Conservation (phyloP, 2,329 filamentous ascomycete species). For the Cladophialophora yegresii region DNA sequence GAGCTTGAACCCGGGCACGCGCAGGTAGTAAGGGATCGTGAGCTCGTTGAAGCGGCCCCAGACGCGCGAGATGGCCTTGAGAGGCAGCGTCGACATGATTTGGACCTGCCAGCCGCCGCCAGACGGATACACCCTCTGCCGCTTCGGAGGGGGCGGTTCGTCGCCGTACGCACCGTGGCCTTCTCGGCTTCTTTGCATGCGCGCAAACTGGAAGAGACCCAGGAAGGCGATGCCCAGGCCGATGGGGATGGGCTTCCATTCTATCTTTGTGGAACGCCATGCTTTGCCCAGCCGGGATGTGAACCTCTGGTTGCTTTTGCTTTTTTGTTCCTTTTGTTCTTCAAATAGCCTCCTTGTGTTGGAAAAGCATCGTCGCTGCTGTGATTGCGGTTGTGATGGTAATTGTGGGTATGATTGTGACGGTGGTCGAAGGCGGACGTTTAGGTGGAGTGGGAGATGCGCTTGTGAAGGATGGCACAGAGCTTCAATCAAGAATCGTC, state of each 20-base stretch:
- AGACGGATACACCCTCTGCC: slow-evolving; percentile 71
- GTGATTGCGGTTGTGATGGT: slow-evolving; percentile 11
- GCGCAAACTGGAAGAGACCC: slow-evolving; percentile 80
- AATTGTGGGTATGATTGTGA: neutral
- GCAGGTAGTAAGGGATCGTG: slow-evolving; percentile 81
- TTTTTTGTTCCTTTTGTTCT: slow-evolving; percentile 42
- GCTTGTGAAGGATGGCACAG: neutral
- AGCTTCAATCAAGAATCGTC: slow-evolving; percentile 9
- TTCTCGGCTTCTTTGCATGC: slow-evolving; percentile 56
- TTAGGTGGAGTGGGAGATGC: neutral
- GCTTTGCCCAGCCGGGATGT: slow-evolving; percentile 59
- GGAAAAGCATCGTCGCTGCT: slow-evolving; percentile 39
- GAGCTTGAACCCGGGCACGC: slow-evolving; percentile 85
- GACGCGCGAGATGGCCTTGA: slow-evolving; percentile 84
- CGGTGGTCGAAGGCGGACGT: neutral
- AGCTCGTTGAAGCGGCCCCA: slow-evolving; percentile 94
- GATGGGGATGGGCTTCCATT: slow-evolving; percentile 90
- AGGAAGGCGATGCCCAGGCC: slow-evolving; percentile 82
- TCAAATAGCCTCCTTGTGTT: slow-evolving; percentile 47
- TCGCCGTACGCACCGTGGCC: slow-evolving; percentile 53
- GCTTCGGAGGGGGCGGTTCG: slow-evolving; percentile 51
- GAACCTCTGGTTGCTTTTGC: slow-evolving; percentile 56
- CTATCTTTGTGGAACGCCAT: slow-evolving; percentile 65
- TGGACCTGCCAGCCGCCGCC: slow-evolving; percentile 86
- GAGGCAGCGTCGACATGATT: slow-evolving; percentile 86